phyloP scores from a whole-genome alignment of 2,329 filamentous ascomycete genomes.

The Colletotrichum phormii region DNA sequence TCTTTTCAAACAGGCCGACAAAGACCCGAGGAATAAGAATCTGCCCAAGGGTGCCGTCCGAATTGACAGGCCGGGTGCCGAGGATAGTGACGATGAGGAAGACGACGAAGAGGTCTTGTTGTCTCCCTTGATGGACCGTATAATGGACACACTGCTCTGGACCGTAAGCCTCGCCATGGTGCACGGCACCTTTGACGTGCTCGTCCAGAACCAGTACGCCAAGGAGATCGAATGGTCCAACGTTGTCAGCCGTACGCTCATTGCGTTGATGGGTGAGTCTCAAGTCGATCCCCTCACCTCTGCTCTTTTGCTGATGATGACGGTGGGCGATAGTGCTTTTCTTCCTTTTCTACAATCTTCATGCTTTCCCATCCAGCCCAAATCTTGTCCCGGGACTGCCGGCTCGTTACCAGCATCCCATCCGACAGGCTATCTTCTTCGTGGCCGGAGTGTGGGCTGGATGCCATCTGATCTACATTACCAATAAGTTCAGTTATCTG shows the following conservation, averaged over 20 bases:
- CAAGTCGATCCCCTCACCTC: background rate
- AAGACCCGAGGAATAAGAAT: constrained; percentile 50
- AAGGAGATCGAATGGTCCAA: constrained; percentile 70
- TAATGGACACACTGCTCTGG: constrained; percentile 69
- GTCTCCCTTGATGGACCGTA: constrained; percentile 59
- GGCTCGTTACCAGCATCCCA: constrained; percentile 54
- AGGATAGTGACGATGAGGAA: constrained; percentile 38
- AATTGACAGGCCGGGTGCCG: constrained; percentile 15
- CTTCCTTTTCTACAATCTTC: constrained; percentile 67
- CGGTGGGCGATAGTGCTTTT: constrained; percentile 58
- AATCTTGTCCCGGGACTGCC: constrained; percentile 63
- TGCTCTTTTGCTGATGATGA: background rate
- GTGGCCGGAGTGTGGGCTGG: constrained; percentile 70
- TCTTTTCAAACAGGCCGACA: constrained; percentile 64
- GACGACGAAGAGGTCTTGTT: constrained; percentile 48
- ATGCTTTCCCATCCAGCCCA: constrained; percentile 63
- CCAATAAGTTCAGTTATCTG: constrained; percentile 84
- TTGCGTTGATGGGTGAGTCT: constrained; percentile 63
- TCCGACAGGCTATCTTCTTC: constrained; percentile 74
- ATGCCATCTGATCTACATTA: constrained; percentile 83
- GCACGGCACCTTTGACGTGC: constrained; percentile 79
- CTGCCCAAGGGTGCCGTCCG: constrained; percentile 36
- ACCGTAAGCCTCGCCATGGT: constrained; percentile 74
- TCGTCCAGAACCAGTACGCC: constrained; percentile 85
- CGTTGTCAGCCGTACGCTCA: constrained; percentile 63